Conservation (phyloP, 2,329 filamentous ascomycete species). For the Ascochyta fabae region DNA sequence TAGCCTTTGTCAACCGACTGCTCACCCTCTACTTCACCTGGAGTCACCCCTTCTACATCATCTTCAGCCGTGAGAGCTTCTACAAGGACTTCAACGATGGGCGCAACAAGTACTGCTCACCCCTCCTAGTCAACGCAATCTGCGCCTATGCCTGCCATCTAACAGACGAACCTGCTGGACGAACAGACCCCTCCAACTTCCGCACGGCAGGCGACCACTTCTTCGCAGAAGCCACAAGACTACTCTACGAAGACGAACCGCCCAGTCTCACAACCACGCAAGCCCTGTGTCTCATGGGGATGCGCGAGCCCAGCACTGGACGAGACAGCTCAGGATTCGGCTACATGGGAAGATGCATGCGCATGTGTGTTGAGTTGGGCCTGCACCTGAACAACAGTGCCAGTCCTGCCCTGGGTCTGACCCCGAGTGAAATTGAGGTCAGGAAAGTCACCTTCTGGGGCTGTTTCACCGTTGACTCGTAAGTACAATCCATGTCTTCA, state of each 20-base stretch:
- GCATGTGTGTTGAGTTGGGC: constrained; percentile 74
- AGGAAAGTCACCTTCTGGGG: constrained; percentile 62
- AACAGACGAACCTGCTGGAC: constrained; percentile 68
- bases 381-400: constrained; percentile 61
- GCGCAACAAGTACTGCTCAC: constrained; percentile 69
- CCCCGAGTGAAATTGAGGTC: constrained; percentile 54
- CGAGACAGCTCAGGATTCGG: constrained; percentile 76
- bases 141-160: constrained; percentile 72
- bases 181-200: constrained; percentile 67
- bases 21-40: constrained; percentile 71
- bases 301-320: constrained; percentile 75
- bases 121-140: constrained; percentile 70
- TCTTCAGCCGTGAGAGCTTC: constrained; percentile 75
- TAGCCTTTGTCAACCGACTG: constrained; percentile 66
- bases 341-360: constrained; percentile 74
- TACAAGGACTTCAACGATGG: constrained; percentile 68
- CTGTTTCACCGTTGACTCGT: constrained; percentile 58
- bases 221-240: constrained; percentile 70
- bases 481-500: constrained; percentile 27
- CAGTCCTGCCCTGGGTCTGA: constrained; percentile 39
- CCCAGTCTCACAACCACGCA: constrained; percentile 74
- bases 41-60: constrained; percentile 78
- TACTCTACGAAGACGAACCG: constrained; percentile 64
- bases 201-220: constrained; percentile 75
- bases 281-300: constrained; percentile 77